Conservation (phyloP, 2,329 filamentous ascomycete genomes). For the Pezicula carpinea region DNA sequence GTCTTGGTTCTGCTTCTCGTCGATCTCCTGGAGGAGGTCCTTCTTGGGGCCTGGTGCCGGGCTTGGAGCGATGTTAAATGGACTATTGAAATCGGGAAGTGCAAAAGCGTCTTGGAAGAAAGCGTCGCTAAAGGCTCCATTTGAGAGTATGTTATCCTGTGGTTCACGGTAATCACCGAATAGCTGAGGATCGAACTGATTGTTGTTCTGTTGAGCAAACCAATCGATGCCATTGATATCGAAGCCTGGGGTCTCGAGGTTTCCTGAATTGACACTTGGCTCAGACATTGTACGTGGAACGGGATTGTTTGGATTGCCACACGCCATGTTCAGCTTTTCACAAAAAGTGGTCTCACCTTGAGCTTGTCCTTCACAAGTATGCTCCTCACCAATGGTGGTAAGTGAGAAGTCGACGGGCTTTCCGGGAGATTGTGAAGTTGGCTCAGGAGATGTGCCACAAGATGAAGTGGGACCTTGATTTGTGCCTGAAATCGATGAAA, state of each 20-base stretch:
- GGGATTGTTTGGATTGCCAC: slow-evolving; percentile 47
- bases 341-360: slow-evolving; percentile 49
- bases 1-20: slow-evolving; percentile 66
- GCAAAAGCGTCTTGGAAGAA: slow-evolving; percentile 76
- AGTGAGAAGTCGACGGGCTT: slow-evolving; percentile 58
- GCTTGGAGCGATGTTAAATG: slow-evolving; percentile 62
- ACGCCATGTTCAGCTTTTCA: slow-evolving; percentile 52
- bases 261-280: slow-evolving; percentile 19
- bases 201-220: slow-evolving; percentile 74
- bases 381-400: slow-evolving; percentile 63
- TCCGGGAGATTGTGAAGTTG: slow-evolving; percentile 64
- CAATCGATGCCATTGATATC: slow-evolving; percentile 61
- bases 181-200: slow-evolving; percentile 84
- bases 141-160: slow-evolving; percentile 76
- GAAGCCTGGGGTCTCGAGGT: slow-evolving; percentile 31
- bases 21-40: slow-evolving; percentile 73
- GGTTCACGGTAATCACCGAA: slow-evolving; percentile 92
- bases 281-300: slow-evolving; percentile 41
- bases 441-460: slow-evolving; percentile 75
- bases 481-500: slow-evolving; percentile 58
- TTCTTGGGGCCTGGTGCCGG: slow-evolving; percentile 46
- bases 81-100: slow-evolving; percentile 69
- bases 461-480: slow-evolving; percentile 57
- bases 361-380: slow-evolving; percentile 35
- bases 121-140: slow-evolving; percentile 58